Percentiles rank a stretch among this genome's conserved stretches.
phyloP scores from a whole-genome alignment of 164 flowering plant species.

The Litsea cubeba region DNA sequence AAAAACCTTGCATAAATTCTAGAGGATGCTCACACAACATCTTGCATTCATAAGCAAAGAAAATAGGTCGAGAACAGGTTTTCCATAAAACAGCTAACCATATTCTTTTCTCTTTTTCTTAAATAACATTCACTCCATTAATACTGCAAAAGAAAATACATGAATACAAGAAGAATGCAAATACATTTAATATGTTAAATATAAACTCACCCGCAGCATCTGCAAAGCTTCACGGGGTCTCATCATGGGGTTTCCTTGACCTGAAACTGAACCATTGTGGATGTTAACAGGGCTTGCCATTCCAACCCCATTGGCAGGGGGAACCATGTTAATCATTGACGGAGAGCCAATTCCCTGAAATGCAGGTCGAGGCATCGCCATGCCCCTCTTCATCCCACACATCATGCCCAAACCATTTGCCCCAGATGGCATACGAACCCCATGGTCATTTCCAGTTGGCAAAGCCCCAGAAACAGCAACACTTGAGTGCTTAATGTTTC shows the following conservation, averaged over 20 bases:
- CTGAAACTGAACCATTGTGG: conserved; percentile 59
- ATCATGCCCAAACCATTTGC: conserved; percentile 64
- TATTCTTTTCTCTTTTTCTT: background rate
- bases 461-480: conserved; percentile 47
- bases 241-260: conserved; percentile 63
- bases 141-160: no score
- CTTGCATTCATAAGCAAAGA: background rate
- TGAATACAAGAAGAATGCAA: background rate
- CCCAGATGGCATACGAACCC: conserved; percentile 58
- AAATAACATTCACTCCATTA: no score
- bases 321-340: conserved; percentile 41
- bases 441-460: conserved; percentile 50
- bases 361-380: conserved; percentile 73
- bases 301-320: conserved; percentile 42
- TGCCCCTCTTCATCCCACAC: conserved; percentile 58
- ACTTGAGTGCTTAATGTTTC: conserved; percentile 57
- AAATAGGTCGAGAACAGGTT: background rate
- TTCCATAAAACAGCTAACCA: background rate
- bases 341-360: conserved; percentile 69
- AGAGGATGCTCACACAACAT: background rate
- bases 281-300: conserved; percentile 58
- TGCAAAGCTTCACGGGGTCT: conserved; percentile 77
- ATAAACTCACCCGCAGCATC: conserved; percentile 61
- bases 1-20: background rate
- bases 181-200: background rate